Evolutionary conservation across 2,329 filamentous ascomycete genomes (phyloP), one percentile per base, ranked within the genome.

Genomic region (Daldinia sp.): DNA sequence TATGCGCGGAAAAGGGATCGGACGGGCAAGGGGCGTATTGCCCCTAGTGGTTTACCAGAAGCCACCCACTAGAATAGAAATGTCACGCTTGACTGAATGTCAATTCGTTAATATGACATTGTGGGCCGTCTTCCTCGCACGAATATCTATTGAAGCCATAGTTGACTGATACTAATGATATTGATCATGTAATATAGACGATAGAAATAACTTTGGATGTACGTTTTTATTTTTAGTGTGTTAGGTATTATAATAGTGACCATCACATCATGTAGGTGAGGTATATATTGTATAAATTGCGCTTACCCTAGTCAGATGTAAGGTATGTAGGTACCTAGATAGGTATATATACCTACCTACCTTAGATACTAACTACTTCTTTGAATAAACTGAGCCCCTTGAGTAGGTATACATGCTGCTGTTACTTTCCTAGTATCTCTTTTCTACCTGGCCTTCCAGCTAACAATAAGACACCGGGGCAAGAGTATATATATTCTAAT

Each of bases 61-160:
- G 55, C 37, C 35, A 32, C 56, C 56, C 51, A 23, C 34, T 60
- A 59, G 48, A 50, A 58, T 67, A 66, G 52, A 61, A 60, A 54
- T 50, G 54, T 41, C 57, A 61, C 49, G 29, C 25, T 59, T 64
- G 61, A 58, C 61, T 32, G 17, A 30, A 49, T 35, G 27, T 52
- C 50, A 19, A 58, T 32, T 61, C 56, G 53, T 19, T 29, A 27
- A 54, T 48, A 48, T 50, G 21, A 11, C 10, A 50, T 23, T 10
- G 15, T 35, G 17, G 49, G 43, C 3, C 49, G 13, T 39, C 10
- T 4, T 53, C n/a, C 45, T 21, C 7, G 29, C 10, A 27, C 58
- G 41, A 53, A 30, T 17, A 10, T 4, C 17, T 37, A 37, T 15
- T n/a, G 11, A 37, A n/a, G 3, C 3, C 1, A 25, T 21, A 19